These are phyloP conservation scores for Pugionium cornutum DNA, from an alignment of 345 rosid genomes.

Conservation along the genomic window DNA sequence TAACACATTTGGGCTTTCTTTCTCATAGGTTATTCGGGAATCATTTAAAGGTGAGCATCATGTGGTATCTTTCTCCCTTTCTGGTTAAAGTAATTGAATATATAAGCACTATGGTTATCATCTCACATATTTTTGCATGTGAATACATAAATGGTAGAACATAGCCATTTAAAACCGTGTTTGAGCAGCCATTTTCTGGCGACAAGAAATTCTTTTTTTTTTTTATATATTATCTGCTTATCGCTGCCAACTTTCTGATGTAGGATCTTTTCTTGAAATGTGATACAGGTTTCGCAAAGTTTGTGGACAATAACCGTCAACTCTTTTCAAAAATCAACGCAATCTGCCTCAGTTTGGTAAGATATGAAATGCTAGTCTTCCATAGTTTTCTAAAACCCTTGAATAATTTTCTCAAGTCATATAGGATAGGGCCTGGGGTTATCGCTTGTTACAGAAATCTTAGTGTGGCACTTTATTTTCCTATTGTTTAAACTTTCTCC, in stretches of 20 bases:
- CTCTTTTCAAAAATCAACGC: slow-evolving; percentile 66
- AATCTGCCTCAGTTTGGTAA: slow-evolving; percentile 72
- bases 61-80: neutral
- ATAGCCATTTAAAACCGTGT: slow-evolving; percentile 2
- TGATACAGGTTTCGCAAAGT: slow-evolving; percentile 63
- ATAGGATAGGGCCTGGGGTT: neutral
- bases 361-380: slow-evolving; percentile 17
- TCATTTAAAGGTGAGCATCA: slow-evolving; percentile 65
- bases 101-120: slow-evolving; percentile 5
- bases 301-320: slow-evolving; percentile 71
- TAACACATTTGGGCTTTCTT: slow-evolving; percentile 17
- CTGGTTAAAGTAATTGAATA: slow-evolving; percentile 11
- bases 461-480: slow-evolving; percentile 1
- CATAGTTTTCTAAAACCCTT: neutral
- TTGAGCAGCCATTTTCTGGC: neutral
- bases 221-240: neutral
- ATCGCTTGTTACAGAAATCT: neutral
- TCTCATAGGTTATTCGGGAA: slow-evolving; percentile 76
- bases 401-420: neutral
- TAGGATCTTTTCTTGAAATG: slow-evolving; percentile 4
- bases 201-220: too few relatives aligned
- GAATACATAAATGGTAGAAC: neutral
- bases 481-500: neutral
- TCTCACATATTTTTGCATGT: neutral
- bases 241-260: slow-evolving; percentile 4